Evolutionary conservation across 2,329 filamentous ascomycete species (phyloP).

Genomic region (Cercospora sp.): DNA sequence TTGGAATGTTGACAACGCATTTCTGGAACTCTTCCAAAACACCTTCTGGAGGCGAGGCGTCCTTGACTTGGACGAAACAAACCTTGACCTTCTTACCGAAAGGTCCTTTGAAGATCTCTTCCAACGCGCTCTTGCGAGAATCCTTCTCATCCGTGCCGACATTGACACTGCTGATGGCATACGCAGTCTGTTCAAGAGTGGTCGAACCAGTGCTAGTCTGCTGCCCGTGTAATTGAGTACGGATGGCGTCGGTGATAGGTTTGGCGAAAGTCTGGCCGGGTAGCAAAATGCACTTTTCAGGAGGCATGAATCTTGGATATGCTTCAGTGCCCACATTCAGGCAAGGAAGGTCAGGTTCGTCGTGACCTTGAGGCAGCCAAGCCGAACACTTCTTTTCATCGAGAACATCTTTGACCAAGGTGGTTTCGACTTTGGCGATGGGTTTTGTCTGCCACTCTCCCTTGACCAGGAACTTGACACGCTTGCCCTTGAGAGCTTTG

Average conservation of each 20-base stretch:
- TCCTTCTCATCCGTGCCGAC: neutral
- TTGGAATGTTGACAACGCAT: constrained; percentile 1
- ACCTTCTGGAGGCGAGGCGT: neutral
- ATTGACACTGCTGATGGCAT: neutral
- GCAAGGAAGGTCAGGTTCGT: constrained; percentile 6
- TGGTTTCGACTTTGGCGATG: neutral
- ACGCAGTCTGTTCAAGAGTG: neutral
- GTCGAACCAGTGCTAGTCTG: neutral
- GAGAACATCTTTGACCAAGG: neutral
- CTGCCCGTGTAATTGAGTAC: neutral
- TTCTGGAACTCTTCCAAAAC: neutral
- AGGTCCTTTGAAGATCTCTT: neutral
- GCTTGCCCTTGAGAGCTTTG: constrained; percentile 6
- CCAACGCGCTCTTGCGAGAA: neutral
- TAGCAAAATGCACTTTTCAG: constrained; percentile 4
- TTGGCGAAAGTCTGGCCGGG: constrained; percentile 6
- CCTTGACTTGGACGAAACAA: neutral
- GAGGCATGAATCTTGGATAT: constrained; percentile 2
- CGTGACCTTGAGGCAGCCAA: neutral
- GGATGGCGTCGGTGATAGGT: neutral
- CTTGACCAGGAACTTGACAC: constrained; percentile 3
- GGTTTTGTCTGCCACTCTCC: neutral
- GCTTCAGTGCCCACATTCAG: constrained; percentile 10
- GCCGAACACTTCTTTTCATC: neutral
- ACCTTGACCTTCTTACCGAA: constrained; percentile 3